Conservation (phyloP, 1,139 yeast genomes). For the Taphrina communis region DNA sequence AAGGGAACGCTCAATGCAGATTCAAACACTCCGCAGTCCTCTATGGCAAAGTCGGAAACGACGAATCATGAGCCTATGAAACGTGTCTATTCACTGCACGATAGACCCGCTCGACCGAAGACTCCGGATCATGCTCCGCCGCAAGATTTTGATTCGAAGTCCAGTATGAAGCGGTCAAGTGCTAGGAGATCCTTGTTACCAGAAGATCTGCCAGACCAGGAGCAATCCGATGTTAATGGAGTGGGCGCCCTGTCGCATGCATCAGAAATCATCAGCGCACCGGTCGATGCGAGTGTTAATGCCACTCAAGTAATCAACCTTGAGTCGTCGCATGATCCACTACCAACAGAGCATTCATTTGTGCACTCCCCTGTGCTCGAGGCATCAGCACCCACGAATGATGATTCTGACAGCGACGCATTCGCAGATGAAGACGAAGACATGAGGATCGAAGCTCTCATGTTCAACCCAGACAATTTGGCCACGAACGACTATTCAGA, state of each 20-base stretch:
- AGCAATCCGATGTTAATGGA: not conserved
- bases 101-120: not conserved
- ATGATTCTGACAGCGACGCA: not conserved
- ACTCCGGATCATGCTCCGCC: not conserved
- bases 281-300: not conserved
- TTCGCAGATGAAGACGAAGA: constrained; percentile 16
- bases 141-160: not conserved
- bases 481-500: not conserved
- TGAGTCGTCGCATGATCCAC: not conserved
- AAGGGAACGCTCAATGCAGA: too few relatives aligned
- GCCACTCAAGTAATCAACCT: not conserved
- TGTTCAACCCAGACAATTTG: constrained; percentile 22
- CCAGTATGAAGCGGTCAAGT: constrained; percentile 4
- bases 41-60: not conserved
- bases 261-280: too few relatives aligned
- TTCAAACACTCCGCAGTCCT: too few relatives aligned
- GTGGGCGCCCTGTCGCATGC: too few relatives aligned
- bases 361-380: not conserved
- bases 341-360: not conserved
- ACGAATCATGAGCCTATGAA: not conserved
- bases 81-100: constrained; percentile 12
- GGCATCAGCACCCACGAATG: not conserved
- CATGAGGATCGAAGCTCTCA: constrained; percentile 15
- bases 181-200: constrained; percentile 1
- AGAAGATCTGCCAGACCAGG: not conserved